Percentiles rank a stretch among this genome's conserved stretches.
These are phyloP conservation scores for Zopfochytrium polystomum DNA, from an alignment of 371 early-diverging fungal species.

Conservation along the genomic window DNA sequence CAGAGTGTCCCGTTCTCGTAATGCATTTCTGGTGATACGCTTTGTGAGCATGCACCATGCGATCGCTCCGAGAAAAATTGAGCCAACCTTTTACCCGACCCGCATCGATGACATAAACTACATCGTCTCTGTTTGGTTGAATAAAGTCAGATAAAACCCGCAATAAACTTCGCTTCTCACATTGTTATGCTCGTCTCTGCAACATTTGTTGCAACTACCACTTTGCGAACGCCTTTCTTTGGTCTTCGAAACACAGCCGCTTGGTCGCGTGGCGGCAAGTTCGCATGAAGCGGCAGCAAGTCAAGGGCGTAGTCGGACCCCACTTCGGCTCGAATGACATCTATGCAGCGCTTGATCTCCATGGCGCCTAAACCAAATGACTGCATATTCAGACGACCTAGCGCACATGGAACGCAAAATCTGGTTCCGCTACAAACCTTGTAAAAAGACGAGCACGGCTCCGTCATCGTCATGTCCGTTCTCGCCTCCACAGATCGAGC, in stretches of 20 bases:
- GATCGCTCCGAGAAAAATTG: not conserved
- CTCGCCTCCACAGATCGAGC: slow-evolving; percentile 57
- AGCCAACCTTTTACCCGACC: slow-evolving; percentile 69
- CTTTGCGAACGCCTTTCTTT: slow-evolving; percentile 65
- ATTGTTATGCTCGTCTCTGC: slow-evolving; percentile 85
- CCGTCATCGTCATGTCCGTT: slow-evolving; percentile 52
- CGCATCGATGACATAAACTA: slow-evolving; percentile 90
- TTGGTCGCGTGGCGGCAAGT: slow-evolving; percentile 39
- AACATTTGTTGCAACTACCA: slow-evolving; percentile 89
- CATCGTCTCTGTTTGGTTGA: slow-evolving; percentile 53
- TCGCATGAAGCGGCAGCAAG: slow-evolving; percentile 45
- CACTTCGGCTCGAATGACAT: slow-evolving; percentile 34
- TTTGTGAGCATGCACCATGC: not conserved
- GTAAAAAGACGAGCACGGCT: slow-evolving; percentile 71
- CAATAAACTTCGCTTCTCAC: slow-evolving; percentile 4
- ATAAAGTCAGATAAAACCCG: not conserved
- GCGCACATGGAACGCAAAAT: no score
- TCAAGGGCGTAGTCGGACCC: slow-evolving; percentile 15
- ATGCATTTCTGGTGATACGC: slow-evolving; percentile 29
- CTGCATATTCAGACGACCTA: no score
- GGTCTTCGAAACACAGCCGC: slow-evolving; percentile 56
- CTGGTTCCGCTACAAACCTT: slow-evolving; percentile 59
- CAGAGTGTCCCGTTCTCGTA: slow-evolving; percentile 32
- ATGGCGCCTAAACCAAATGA: slow-evolving; percentile 68
- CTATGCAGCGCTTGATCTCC: slow-evolving; percentile 71